Conservation (phyloP, 2,329 filamentous ascomycete species). For the Drechslerella stenobrocha region DNA sequence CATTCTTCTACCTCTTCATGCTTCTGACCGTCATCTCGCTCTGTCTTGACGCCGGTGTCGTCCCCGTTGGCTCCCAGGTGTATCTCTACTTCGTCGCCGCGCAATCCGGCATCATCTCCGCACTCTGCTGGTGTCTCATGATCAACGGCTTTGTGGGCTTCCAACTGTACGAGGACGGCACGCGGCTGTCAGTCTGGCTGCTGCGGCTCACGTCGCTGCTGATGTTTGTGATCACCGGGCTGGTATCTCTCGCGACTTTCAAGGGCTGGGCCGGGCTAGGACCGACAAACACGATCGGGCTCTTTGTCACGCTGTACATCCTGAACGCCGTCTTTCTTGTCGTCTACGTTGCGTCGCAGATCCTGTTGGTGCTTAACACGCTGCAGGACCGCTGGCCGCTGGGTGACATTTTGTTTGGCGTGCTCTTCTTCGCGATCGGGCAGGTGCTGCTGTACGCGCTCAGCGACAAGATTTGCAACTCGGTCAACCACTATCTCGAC, state of each 20-base stretch:
- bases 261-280: constrained; percentile 84
- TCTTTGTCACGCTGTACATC: constrained; percentile 91
- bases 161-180: constrained; percentile 96
- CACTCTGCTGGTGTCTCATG: constrained; percentile 82
- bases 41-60: constrained; percentile 87
- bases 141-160: constrained; percentile 99
- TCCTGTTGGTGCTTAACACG: constrained; percentile 84
- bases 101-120: constrained; percentile 81
- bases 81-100: constrained; percentile 91
- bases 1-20: constrained; percentile 97
- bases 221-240: constrained; percentile 84
- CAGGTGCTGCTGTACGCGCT: constrained; percentile 93
- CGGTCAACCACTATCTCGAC: constrained; percentile 87
- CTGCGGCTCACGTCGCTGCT: constrained; percentile 74
- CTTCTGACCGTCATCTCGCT: constrained; percentile 85
- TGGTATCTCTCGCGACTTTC: constrained; percentile 88
- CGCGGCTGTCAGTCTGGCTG: constrained; percentile 89
- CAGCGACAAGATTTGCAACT: constrained; percentile 79
- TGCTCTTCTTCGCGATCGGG: constrained; percentile 87
- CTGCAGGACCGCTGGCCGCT: constrained; percentile 94
- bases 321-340: constrained; percentile 84
- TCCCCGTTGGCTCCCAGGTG: constrained; percentile 75
- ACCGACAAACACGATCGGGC: constrained; percentile 80
- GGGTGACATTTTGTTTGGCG: constrained; percentile 84
- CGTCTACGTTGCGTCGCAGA: constrained; percentile 83